Base-by-base conservation (phyloP, 768 basidiomycete genomes). In the Pleurotus citrinopileatus region DNA sequence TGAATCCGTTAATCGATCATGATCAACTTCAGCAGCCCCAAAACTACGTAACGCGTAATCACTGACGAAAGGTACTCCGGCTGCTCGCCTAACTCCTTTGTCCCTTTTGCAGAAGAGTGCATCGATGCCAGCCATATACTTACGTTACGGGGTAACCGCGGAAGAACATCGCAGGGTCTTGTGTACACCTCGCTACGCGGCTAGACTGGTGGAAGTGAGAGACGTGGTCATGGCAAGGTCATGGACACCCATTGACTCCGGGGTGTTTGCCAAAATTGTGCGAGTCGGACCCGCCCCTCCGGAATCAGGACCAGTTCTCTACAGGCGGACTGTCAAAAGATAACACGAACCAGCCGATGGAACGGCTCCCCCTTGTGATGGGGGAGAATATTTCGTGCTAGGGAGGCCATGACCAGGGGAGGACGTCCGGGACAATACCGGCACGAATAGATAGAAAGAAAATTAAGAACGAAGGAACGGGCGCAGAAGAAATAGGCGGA, bases 1-100 rank as follows among this genome's bases (percentile, higher is more conserved):
- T 29, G n/a, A 27, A 27, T 47, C 45, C 45, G 45, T 32, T 50
- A 50, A 50, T 50, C 48, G 48, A 50, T 50, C 48, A 50, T 50
- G 48, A 50, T 50, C 48, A 50, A 40, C 9, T n/a, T 10, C n/a
- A 34, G 10, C 48, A 50, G 10, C 47, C 22, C 32, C 4, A 17
- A 13, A 23, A 20, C 28, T 50, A 50, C 48, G 48, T 50, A 50
- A 50, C 25, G 17, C 12, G n/a, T 29, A n/a, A 34, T n/a, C 38
- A n/a, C 12, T 19, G 19, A n/a, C 19, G 38, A 19, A 13, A n/a
- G 7, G 38, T 19, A 9, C 32, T 40, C 17, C 8, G 38, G 12
- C 38, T 40, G 38, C 15, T 6, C 13, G 38, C 38, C 10, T 40
- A 7, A n/a, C 19, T 40, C 10, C 7, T 19, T 40, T 7, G 17